Evolutionary conservation across 2,329 filamentous ascomycete genomes (phyloP).

Genomic region (Colletotrichum sp.): DNA sequence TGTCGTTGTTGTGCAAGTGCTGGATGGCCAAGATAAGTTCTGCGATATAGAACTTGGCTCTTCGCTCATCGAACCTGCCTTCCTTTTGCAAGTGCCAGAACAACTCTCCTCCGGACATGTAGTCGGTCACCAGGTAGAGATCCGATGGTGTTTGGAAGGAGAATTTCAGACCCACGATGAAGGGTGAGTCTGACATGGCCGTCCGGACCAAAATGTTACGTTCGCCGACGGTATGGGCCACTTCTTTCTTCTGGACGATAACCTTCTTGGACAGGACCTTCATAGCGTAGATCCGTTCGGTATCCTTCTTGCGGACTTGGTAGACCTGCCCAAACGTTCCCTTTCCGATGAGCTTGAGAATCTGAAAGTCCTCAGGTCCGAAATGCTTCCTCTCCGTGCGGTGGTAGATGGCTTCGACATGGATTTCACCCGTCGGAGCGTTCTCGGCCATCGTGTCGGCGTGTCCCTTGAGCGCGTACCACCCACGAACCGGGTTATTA

Average conservation of each 20-base stretch:
- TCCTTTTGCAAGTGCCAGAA: conserved; percentile 99
- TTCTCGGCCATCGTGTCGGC: conserved; percentile 74
- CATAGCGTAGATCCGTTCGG: conserved; percentile 96
- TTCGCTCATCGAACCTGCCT: conserved; percentile 90
- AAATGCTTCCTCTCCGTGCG: conserved; percentile 88
- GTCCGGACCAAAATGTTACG: conserved; percentile 97
- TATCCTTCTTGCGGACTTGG: conserved; percentile 97
- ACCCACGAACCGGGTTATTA: conserved; percentile 78
- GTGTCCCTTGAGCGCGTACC: conserved; percentile 83
- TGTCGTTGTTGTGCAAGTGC: conserved; percentile 95
- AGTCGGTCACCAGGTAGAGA: conserved; percentile 97
- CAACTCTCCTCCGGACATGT: conserved; percentile 98
- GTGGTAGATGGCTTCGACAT: conserved; percentile 85
- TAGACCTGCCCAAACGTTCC: conserved; percentile 99
- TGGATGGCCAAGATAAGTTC: conserved; percentile 95
- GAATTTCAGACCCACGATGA: conserved; percentile 97
- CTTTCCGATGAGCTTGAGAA: conserved; percentile 95
- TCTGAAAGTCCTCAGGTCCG: conserved; percentile 94
- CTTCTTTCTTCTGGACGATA: conserved; percentile 99
- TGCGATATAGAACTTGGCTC: conserved; percentile 98
- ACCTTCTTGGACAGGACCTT: conserved; percentile 99
- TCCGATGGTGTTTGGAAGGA: conserved; percentile 98
- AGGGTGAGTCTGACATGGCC: conserved; percentile 92
- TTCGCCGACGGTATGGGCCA: conserved; percentile 95
- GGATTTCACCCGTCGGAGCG: conserved; percentile 84